Conservation (phyloP, 129 eudicot genomes). For the Oenanthe sinensis region DNA sequence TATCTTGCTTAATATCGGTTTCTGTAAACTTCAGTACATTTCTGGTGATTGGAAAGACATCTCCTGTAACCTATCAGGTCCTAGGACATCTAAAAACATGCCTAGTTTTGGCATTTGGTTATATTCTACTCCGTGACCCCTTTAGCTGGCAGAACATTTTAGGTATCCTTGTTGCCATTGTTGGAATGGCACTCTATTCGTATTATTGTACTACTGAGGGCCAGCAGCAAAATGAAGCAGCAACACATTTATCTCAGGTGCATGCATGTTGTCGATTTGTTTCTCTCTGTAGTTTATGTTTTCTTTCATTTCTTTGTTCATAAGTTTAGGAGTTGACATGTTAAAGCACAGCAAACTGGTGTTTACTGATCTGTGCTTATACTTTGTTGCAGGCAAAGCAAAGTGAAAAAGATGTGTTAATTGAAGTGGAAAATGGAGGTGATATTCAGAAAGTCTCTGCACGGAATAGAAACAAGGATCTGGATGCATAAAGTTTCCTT, state of each 20-base stretch:
- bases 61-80: slow-evolving; percentile 82
- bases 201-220: slow-evolving; percentile 49
- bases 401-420: slow-evolving; percentile 46
- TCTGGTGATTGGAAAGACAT: slow-evolving; percentile 78
- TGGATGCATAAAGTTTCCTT: no score
- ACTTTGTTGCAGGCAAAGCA: slow-evolving; percentile 30
- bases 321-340: no score
- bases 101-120: slow-evolving; percentile 72
- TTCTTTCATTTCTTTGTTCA: no score
- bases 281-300: no score
- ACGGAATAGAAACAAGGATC: slow-evolving; percentile 24
- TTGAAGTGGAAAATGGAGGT: slow-evolving; percentile 47
- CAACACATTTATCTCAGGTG: slow-evolving; percentile 59
- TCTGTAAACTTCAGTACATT: slow-evolving; percentile 86
- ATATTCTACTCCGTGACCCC: slow-evolving; percentile 56
- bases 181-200: slow-evolving; percentile 68
- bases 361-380: not conserved
- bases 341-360: not conserved
- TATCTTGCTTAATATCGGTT: slow-evolving; percentile 71
- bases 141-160: slow-evolving; percentile 79
- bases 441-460: slow-evolving; percentile 36
- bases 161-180: slow-evolving; percentile 58
- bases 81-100: slow-evolving; percentile 79
- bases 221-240: slow-evolving; percentile 54
- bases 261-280: not conserved